phyloP scores from a whole-genome alignment of 2,329 filamentous ascomycete genomes.

The Colletotrichum falcatum region DNA sequence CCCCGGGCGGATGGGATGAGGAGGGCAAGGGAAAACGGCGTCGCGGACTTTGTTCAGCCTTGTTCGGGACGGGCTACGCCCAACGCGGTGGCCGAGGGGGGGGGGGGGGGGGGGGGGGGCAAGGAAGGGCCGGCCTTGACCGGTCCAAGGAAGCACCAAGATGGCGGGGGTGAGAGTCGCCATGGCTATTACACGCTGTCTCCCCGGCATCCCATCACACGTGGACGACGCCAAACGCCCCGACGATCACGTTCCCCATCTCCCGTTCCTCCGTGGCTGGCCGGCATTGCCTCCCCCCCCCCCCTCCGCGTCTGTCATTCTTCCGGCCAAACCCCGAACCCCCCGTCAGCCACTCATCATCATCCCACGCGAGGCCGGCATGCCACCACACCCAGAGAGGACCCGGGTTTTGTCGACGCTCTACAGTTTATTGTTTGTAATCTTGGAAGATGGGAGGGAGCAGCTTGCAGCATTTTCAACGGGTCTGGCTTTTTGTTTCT shows the following conservation, averaged over 20 bases:
- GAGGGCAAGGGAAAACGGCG: conserved; percentile 1
- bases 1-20: neutral
- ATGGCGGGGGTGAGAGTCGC: too few species aligned
- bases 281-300: conserved; percentile 1
- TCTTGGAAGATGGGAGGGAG: too few species aligned
- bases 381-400: neutral
- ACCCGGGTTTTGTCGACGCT: neutral
- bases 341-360: neutral
- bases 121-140: neutral
- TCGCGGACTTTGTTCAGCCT: conserved; percentile 11
- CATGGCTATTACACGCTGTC: too few species aligned
- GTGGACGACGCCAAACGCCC: too few species aligned
- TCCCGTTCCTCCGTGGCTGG: neutral
- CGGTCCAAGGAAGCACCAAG: neutral
- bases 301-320: neutral
- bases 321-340: too few species aligned
- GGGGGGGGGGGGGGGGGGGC: too few species aligned
- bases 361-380: neutral
- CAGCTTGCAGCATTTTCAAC: neutral
- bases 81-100: neutral
- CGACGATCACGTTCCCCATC: neutral
- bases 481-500: neutral
- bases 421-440: neutral
- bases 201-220: neutral
- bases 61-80: conserved; percentile 20